phyloP scores from a whole-genome alignment of 179 eudicot species.

The Amaranthus tricolor region DNA sequence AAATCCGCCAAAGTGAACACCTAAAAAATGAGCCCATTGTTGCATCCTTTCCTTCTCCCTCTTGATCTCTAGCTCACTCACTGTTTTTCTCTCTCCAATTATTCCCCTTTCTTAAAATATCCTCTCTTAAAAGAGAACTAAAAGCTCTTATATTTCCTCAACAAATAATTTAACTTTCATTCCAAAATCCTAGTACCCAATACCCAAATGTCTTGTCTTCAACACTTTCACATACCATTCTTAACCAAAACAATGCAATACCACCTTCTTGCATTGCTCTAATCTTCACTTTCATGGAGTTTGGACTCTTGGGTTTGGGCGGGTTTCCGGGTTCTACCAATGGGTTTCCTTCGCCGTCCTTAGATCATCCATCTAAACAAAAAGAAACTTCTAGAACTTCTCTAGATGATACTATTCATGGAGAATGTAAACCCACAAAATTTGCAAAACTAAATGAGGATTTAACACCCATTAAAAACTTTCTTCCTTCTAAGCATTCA shows the following conservation, averaged over 20 bases:
- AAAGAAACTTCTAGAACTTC: conserved; percentile 22
- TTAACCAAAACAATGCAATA: conserved; percentile 1
- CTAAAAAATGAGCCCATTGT: not conserved
- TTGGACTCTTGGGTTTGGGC: conserved; percentile 41
- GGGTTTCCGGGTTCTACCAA: conserved; percentile 21
- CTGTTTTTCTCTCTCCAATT: conserved; percentile 25
- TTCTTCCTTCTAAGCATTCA: not conserved
- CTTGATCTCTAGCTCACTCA: not conserved
- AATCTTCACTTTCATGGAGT: conserved; percentile 40
- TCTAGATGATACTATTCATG: conserved; percentile 12
- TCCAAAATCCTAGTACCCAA: not conserved
- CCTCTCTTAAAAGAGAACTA: conserved; percentile 4
- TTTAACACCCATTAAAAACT: conserved; percentile 23
- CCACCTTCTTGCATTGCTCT: not conserved
- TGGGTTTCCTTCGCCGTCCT: conserved; percentile 8
- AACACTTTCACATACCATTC: not conserved
- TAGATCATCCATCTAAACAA: conserved; percentile 10
- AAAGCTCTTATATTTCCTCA: not conserved
- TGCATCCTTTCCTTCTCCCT: not conserved
- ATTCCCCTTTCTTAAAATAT: conserved; percentile 7
- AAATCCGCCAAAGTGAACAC: too few species aligned
- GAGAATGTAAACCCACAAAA: conserved; percentile 40
- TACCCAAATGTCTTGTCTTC: conserved; percentile 5
- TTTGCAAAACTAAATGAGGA: conserved; percentile 38
- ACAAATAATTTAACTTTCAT: conserved; percentile 2